Conservation (phyloP, 2,329 filamentous ascomycete genomes). For the Graphiopsis chlorocephala region DNA sequence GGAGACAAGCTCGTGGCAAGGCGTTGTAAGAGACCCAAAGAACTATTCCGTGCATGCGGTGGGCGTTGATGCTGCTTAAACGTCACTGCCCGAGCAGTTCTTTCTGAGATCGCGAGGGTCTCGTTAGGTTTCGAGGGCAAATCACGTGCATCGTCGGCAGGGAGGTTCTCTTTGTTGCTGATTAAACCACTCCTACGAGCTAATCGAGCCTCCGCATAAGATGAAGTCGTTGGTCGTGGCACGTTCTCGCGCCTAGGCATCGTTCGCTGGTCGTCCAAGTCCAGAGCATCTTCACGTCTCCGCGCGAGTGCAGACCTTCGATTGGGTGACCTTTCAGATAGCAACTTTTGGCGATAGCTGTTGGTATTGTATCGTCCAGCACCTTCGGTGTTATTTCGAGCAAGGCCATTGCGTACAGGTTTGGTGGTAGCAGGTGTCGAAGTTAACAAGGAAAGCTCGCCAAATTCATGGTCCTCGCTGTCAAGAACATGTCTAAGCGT, state of each 20-base stretch:
- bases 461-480: conserved; percentile 43
- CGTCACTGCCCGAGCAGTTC: conserved; percentile 25
- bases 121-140: conserved; percentile 35
- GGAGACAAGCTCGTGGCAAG: conserved; percentile 48
- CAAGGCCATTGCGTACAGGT: conserved; percentile 33
- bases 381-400: conserved; percentile 33
- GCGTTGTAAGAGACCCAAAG: conserved; percentile 45
- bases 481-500: conserved; percentile 28
- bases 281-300: conserved; percentile 18
- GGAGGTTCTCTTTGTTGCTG: conserved; percentile 30
- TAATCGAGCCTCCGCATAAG: neutral
- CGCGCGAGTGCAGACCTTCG: conserved; percentile 3
- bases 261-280: conserved; percentile 2
- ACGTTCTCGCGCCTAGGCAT: neutral
- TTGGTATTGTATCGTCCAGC: conserved; percentile 36
- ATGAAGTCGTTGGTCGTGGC: conserved; percentile 10
- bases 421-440: conserved; percentile 45
- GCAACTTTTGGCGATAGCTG: conserved; percentile 21
- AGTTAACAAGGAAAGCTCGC: conserved; percentile 45
- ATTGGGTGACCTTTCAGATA: conserved; percentile 8
- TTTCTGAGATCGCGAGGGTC: conserved; percentile 32
- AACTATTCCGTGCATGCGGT: conserved; percentile 41
- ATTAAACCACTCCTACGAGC: conserved; percentile 27
- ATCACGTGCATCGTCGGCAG: conserved; percentile 14
- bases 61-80: conserved; percentile 29